These are phyloP conservation scores for Pseudozyma flocculosa DNA, from an alignment of 1,284 basidiomycete genomes.

Conservation along the genomic window DNA sequence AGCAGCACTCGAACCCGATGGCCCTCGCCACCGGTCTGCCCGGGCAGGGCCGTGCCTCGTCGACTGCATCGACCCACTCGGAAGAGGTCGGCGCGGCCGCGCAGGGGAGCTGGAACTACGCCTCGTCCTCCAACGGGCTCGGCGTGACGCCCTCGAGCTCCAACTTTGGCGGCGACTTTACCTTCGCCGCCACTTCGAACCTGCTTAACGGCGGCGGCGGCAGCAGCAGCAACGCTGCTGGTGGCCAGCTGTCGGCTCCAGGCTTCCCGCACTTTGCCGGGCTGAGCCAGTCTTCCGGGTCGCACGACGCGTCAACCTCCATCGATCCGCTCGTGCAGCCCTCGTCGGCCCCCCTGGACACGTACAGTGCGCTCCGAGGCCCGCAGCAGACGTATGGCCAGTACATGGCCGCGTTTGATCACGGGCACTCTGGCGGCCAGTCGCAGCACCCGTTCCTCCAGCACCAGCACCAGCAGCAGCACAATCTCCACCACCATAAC, in stretches of 20 bases:
- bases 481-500: slow-evolving; percentile 13
- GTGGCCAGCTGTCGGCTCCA: background rate
- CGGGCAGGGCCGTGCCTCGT: slow-evolving; percentile 12
- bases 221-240: too few species aligned
- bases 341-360: slow-evolving; percentile 2
- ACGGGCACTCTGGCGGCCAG: slow-evolving; percentile 3
- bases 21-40: slow-evolving; percentile 5
- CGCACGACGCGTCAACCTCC: too few species aligned
- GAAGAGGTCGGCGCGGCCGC: slow-evolving; percentile 13
- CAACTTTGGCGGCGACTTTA: slow-evolving; percentile 17
- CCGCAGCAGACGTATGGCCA: background rate
- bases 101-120: slow-evolving; percentile 7
- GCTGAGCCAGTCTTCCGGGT: background rate
- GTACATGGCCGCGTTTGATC: background rate
- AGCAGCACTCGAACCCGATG: slow-evolving; percentile 6
- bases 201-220: slow-evolving; percentile 3
- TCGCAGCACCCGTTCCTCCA: slow-evolving; percentile 10
- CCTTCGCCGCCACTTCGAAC: slow-evolving; percentile 17
- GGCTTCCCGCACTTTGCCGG: background rate
- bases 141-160: background rate
- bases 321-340: background rate
- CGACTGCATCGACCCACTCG: slow-evolving; percentile 16
- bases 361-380: slow-evolving; percentile 1
- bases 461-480: slow-evolving; percentile 9
- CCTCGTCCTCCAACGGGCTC: slow-evolving; percentile 2